phyloP scores from a whole-genome alignment of 208 protist genomes.

The Crithidia brevicula region DNA sequence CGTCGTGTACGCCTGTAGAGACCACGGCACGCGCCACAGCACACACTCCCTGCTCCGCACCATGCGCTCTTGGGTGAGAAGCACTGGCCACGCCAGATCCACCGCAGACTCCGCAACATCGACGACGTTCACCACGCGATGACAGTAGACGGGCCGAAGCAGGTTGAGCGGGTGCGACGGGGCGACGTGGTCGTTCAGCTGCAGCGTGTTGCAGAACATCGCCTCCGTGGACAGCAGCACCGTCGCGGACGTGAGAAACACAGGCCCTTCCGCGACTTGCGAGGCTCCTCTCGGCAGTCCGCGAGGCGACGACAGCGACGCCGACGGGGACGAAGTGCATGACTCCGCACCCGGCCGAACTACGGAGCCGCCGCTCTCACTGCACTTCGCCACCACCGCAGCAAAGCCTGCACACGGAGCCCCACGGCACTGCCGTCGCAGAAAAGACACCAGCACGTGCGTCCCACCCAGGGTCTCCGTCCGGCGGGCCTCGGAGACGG shows the following conservation, averaged over 20 bases:
- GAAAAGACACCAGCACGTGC: slow-evolving; percentile 48
- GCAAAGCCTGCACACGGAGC: no score
- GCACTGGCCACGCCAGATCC: slow-evolving; percentile 18
- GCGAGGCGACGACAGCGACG: not conserved
- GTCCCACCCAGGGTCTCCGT: slow-evolving; percentile 15
- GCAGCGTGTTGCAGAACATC: slow-evolving; percentile 40
- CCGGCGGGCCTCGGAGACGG: not conserved
- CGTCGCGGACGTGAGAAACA: slow-evolving; percentile 33
- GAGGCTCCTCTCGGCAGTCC: no score
- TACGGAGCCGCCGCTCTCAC: no score
- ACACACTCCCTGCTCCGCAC: slow-evolving; percentile 4
- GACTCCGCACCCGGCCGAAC: no score
- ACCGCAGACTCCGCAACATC: slow-evolving; percentile 29
- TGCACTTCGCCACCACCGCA: no score
- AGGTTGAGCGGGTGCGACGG: slow-evolving; percentile 47
- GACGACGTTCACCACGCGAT: slow-evolving; percentile 38
- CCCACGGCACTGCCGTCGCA: slow-evolving; percentile 18
- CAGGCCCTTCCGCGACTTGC: slow-evolving; percentile 14
- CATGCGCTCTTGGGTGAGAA: slow-evolving; percentile 32
- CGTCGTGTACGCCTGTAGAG: slow-evolving; percentile 28
- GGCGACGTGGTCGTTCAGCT: slow-evolving; percentile 29
- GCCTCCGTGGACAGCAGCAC: slow-evolving; percentile 42
- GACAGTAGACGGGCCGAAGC: slow-evolving; percentile 35
- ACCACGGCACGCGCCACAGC: slow-evolving; percentile 33
- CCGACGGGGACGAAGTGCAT: no score